These are phyloP conservation scores for Coemansia sp. DNA, from an alignment of 192 early-diverging fungal species.

Conservation along the genomic window DNA sequence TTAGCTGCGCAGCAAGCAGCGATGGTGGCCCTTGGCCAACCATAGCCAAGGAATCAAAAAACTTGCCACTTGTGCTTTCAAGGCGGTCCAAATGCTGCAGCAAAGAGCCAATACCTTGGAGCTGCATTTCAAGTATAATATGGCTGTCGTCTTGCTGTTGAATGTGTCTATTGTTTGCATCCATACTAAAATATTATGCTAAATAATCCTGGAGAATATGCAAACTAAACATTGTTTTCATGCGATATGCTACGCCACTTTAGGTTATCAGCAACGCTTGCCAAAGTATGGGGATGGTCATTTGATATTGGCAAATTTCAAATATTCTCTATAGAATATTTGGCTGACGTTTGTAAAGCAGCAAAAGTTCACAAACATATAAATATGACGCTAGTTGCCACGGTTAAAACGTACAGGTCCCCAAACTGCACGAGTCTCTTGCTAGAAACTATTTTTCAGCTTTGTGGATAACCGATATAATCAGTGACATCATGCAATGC, in stretches of 20 bases:
- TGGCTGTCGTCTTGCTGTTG: not conserved
- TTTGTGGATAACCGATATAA: too few relatives aligned
- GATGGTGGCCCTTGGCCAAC: conserved; percentile 52
- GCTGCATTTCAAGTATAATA: conserved; percentile 23
- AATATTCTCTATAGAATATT: too few relatives aligned
- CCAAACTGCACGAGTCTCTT: too few relatives aligned
- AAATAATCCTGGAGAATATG: not conserved
- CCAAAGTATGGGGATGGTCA: not conserved
- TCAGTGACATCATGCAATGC: too few relatives aligned
- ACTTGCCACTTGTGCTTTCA: conserved; percentile 34
- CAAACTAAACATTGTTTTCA: not conserved
- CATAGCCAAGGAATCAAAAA: conserved; percentile 48
- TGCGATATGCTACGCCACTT: not conserved
- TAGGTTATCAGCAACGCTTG: not conserved
- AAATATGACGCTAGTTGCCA: too few relatives aligned
- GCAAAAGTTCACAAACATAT: too few relatives aligned
- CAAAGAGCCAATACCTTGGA: conserved; percentile 21
- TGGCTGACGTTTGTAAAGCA: too few relatives aligned
- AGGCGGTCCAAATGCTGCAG: conserved; percentile 39
- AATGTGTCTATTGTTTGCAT: not conserved
- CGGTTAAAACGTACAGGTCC: too few relatives aligned
- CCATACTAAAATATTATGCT: not conserved
- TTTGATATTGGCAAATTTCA: too few relatives aligned
- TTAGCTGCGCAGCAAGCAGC: conserved; percentile 50
- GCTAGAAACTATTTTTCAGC: too few relatives aligned